Base-by-base conservation (phyloP, 345 rosid species). In the Eucalyptus pauciflora region DNA sequence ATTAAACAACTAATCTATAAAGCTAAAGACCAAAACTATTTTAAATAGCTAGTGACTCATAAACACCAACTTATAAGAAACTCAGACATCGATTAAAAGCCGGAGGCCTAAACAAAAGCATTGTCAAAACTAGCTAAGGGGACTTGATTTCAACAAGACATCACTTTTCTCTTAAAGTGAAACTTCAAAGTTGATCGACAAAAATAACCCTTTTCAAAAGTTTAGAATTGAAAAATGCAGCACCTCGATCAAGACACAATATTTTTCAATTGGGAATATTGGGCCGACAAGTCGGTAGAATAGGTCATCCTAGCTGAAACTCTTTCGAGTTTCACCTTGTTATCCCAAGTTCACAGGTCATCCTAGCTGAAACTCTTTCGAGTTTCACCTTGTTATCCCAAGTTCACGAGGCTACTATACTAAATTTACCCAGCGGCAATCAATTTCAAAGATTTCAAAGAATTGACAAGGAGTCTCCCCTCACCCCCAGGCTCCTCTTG, bases 401-500 rank as follows among this genome's bases (percentile, higher is more conserved):
- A 8, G 25, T 8, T 3, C 10, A 52, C 1, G 10, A 52, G 10
- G 25, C 1, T 3, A 52, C 0, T 20, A 1, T 52, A 52, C 10
- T 20, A 52, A 20, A 52, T 52, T 52, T 52, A 52, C 1, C 58
- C 5, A 3, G 10, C 25, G 5, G 25, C 58, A 52, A 52, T 52
- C 58, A 52, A 52, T 52, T 52, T 52, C 58, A 52, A 52, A 52
- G 25, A 52, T 52, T 52, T 52, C 58, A 52, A 52, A 52, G 25
- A 52, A 52, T 52, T 20, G 58, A 52, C 58, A 52, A 45, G 46
- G 48, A 45, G 48, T 8, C 58, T 7, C 25, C 58, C 58, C 58
- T 18, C 58, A 20, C 1, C 25, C 56, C 2, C 20, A 52, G 58
- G 58, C 25, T 25, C 58, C 58, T 52, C 58, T 24, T 20, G 10